phyloP scores from a whole-genome alignment of 2,329 filamentous ascomycete species.

The Trichocomaceae sp. region DNA sequence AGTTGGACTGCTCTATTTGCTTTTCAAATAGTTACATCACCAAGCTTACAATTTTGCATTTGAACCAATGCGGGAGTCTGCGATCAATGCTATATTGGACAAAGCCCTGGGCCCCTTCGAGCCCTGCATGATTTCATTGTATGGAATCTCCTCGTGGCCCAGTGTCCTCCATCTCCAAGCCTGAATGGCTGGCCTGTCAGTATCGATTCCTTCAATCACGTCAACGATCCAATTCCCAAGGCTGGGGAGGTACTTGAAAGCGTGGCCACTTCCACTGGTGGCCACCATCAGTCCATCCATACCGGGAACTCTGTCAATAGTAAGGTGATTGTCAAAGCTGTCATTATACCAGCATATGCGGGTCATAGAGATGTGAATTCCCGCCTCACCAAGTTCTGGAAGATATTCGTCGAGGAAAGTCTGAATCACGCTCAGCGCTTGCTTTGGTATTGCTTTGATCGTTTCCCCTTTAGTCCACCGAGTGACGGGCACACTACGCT shows the following conservation, averaged over 20 bases:
- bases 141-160: slow-evolving; percentile 7
- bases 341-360: slow-evolving; percentile 54
- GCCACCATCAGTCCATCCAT: slow-evolving; percentile 52
- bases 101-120: slow-evolving; percentile 15
- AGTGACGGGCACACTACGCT: slow-evolving; percentile 38
- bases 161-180: slow-evolving; percentile 21
- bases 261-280: slow-evolving; percentile 57
- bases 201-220: slow-evolving; percentile 38
- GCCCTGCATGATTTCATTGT: slow-evolving; percentile 21
- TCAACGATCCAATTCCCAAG: slow-evolving; percentile 52
- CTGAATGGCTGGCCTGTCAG: slow-evolving; percentile 21
- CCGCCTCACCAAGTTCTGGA: slow-evolving; percentile 36
- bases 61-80: slow-evolving; percentile 1
- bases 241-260: slow-evolving; percentile 54
- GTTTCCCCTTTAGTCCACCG: slow-evolving; percentile 23
- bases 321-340: slow-evolving; percentile 49
- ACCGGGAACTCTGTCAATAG: slow-evolving; percentile 47
- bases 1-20: too few relatives aligned
- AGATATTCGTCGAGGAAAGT: slow-evolving; percentile 37
- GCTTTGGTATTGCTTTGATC: slow-evolving; percentile 21
- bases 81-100: slow-evolving; percentile 13
- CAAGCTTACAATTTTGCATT: not conserved
- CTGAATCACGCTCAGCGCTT: slow-evolving; percentile 23
- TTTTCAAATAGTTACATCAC: too few relatives aligned
- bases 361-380: slow-evolving; percentile 37